Evolutionary conservation across 2,329 filamentous ascomycete species (phyloP).

Genomic region (Orbilia blumenaviensis): DNA sequence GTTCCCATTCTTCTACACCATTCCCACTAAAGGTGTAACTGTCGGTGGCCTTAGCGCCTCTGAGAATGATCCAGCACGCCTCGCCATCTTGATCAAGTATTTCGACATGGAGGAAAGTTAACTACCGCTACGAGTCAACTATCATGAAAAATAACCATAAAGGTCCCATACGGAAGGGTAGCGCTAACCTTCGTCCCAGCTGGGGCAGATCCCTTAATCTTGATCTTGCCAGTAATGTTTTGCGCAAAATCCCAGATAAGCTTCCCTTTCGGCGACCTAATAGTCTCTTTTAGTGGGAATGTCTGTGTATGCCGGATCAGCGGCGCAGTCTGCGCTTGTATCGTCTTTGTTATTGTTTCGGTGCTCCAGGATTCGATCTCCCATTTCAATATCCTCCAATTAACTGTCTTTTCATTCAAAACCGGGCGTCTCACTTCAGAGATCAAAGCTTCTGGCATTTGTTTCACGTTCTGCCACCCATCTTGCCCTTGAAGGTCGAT

Average conservation of each 20-base stretch:
- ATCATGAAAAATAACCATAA: too few relatives aligned
- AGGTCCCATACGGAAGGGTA: not conserved
- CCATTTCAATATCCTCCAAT: constrained; percentile 8
- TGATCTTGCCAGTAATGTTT: constrained; percentile 40
- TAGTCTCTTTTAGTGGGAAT: constrained; percentile 8
- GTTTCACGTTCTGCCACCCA: constrained; percentile 34
- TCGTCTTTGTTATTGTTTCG: not conserved
- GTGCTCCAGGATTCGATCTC: constrained; percentile 13
- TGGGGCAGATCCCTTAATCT: constrained; percentile 40
- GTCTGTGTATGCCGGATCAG: constrained; percentile 30
- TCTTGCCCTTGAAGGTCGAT: constrained; percentile 1
- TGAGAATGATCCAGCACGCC: constrained; percentile 30
- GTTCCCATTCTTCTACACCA: constrained; percentile 61
- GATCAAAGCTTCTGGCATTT: not conserved
- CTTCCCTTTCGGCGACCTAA: constrained; percentile 24
- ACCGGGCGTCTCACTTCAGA: not conserved
- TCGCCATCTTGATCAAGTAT: constrained; percentile 32
- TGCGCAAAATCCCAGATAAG: constrained; percentile 39
- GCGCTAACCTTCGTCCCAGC: constrained; percentile 10
- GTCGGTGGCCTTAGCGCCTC: constrained; percentile 35
- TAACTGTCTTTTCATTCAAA: not conserved
- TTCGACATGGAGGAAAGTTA: constrained; percentile 40
- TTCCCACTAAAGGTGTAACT: constrained; percentile 39
- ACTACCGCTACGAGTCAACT: not conserved
- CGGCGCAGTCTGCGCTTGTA: constrained; percentile 37